These are phyloP conservation scores for Saccharomycopsis fibuligera DNA, from an alignment of 805 yeast genomes.

Conservation along the genomic window DNA sequence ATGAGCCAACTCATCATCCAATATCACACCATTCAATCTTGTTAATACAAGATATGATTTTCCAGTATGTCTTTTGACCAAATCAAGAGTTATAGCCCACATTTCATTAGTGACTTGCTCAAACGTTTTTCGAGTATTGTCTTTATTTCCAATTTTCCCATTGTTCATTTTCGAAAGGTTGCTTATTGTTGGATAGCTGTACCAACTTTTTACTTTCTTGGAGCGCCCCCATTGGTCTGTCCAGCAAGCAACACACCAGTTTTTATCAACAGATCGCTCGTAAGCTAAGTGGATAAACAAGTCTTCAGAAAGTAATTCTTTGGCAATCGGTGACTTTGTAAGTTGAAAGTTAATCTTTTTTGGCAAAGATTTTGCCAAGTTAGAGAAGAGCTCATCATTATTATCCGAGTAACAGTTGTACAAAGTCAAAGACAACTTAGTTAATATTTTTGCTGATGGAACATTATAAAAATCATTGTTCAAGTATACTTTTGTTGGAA, in stretches of 20 bases:
- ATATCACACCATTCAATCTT: slow-evolving; percentile 63
- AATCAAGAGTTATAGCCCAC: slow-evolving; percentile 49
- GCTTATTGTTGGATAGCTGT: slow-evolving; percentile 31
- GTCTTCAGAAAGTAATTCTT: slow-evolving; percentile 52
- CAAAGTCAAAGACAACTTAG: slow-evolving; percentile 40
- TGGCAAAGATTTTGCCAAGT: slow-evolving; percentile 38
- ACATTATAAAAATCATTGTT: slow-evolving; percentile 30
- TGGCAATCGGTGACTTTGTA: slow-evolving; percentile 31
- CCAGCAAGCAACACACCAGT: slow-evolving; percentile 88
- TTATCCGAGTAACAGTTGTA: slow-evolving; percentile 50
- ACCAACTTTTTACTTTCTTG: slow-evolving; percentile 62
- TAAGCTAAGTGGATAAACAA: slow-evolving; percentile 80
- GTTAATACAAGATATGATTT: slow-evolving; percentile 62
- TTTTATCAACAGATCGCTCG: slow-evolving; percentile 70
- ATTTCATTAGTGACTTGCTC: slow-evolving; percentile 60
- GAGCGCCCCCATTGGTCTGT: slow-evolving; percentile 73
- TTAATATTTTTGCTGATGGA: slow-evolving; percentile 23
- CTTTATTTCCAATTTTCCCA: slow-evolving; percentile 12
- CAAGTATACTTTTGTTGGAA: slow-evolving; percentile 37
- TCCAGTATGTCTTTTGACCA: slow-evolving; percentile 40
- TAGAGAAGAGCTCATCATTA: slow-evolving; percentile 29
- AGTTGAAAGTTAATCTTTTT: slow-evolving; percentile 38
- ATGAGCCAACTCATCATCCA: slow-evolving; percentile 75
- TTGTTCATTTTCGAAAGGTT: slow-evolving; percentile 19
- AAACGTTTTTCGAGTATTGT: slow-evolving; percentile 27